phyloP scores from a whole-genome alignment of 208 protist genomes.

The Wallacemonas sp. region DNA sequence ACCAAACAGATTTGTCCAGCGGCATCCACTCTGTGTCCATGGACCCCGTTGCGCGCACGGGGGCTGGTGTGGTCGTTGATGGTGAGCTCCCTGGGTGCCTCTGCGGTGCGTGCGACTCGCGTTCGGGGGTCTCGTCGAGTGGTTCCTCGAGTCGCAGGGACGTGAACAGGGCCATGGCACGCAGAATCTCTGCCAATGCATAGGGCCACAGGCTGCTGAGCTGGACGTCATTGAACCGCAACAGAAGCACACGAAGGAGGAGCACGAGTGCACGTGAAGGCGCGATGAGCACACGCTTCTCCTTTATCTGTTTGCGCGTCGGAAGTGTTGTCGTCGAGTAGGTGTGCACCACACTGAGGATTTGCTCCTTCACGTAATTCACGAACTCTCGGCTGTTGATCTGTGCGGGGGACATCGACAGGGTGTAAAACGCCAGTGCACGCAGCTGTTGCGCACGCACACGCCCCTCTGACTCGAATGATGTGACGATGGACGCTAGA shows the following conservation, averaged over 20 bases:
- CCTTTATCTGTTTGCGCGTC: constrained; percentile 12
- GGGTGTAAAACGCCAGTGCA: constrained; percentile 39
- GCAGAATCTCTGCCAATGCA: constrained; percentile 39
- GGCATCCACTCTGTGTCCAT: neutral
- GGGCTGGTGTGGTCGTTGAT: neutral
- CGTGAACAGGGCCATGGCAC: neutral
- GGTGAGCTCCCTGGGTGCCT: too few species aligned
- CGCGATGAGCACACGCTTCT: constrained; percentile 19
- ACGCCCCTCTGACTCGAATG: constrained; percentile 34
- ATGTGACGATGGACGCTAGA: constrained; percentile 35
- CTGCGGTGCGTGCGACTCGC: too few species aligned
- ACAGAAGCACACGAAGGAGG: constrained; percentile 62
- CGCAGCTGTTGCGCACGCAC: constrained; percentile 29
- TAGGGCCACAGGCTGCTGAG: constrained; percentile 51
- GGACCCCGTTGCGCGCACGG: neutral
- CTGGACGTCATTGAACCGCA: constrained; percentile 23
- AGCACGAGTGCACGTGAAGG: constrained; percentile 39
- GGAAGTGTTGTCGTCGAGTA: constrained; percentile 18
- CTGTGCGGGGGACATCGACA: constrained; percentile 6
- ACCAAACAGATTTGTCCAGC: constrained; percentile 14
- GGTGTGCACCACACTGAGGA: constrained; percentile 20
- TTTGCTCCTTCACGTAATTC: constrained; percentile 42
- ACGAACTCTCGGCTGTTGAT: constrained; percentile 37
- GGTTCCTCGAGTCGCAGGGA: neutral
- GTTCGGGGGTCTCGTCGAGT: neutral